Evolutionary conservation across 2,329 filamentous ascomycete species (phyloP), one percentile per base, ranked within the genome.

Genomic region (Aspergillus luchuensis): DNA sequence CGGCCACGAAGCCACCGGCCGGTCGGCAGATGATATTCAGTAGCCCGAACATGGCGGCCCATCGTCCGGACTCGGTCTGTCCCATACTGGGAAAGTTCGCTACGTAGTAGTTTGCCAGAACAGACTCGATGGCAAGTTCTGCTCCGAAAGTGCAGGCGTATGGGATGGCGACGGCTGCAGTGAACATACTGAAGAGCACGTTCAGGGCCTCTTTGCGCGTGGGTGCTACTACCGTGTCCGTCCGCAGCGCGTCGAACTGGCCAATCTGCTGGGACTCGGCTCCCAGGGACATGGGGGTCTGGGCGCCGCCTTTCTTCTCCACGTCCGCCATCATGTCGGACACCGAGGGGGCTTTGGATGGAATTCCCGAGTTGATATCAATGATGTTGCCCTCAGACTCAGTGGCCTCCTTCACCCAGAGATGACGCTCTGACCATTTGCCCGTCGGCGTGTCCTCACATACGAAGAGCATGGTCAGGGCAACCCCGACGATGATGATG

Each of bases 401-500:
- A 19, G 39, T 60, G 43, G 56, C 61, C 54, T 84, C 81, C 58
- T 85, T 79, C 1, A 84, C 81, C 63, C 82, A 84, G 47, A 85
- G 78, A 54, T 87, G 82, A 30, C 91, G 87, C 41, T 94, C 89
- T 6, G 85, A 84, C 92, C 92, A 97, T 65, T 86, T 87, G 36
- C 93, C 92, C 0, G 87, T 90, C 0, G 92, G 92, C 0, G 91
- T 93, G 71, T 97, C 92, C 1, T 90, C 87, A 70, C 91, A 93
- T 13, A 91, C 78, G 23, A 92, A 72, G 3, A 96, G 76, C 78
- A 96, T 88, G 15, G 81, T 78, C n/a, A 90, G 69, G 11, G 88
- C 90, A 6, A 87, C 86, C 23, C 76, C 71, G 11, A 89, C 81
- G 73, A 94, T 89, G 66, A 94, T 84, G 67, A 93, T 85, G 62